These are phyloP conservation scores for Yarrowia sp. DNA, from an alignment of 805 yeast species.

Conservation along the genomic window DNA sequence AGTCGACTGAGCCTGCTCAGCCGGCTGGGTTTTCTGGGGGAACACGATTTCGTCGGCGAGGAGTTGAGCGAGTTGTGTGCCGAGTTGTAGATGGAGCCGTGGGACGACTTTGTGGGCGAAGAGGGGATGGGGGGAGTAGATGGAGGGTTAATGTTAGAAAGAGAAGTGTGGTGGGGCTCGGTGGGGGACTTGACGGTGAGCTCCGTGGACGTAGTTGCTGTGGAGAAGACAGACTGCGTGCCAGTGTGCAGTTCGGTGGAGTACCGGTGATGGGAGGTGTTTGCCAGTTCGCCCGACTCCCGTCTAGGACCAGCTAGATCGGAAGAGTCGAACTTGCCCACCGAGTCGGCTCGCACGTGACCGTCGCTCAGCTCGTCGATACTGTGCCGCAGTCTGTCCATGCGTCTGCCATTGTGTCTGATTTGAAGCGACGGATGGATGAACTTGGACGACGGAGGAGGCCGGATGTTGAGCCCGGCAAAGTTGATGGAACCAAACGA, in stretches of 20 bases:
- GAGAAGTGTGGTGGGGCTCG: neutral
- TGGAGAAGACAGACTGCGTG: conserved; percentile 17
- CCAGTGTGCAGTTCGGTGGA: conserved; percentile 12
- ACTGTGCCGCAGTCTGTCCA: conserved; percentile 31
- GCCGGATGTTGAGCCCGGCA: conserved; percentile 13
- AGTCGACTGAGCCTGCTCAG: conserved; percentile 32
- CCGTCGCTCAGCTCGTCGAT: conserved; percentile 25
- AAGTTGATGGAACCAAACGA: conserved; percentile 34
- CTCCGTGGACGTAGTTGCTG: conserved; percentile 13
- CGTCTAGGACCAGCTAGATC: conserved; percentile 11
- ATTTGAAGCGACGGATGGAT: conserved; percentile 31
- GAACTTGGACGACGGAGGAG: conserved; percentile 22
- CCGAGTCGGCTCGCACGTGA: neutral
- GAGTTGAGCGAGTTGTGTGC: conserved; percentile 22
- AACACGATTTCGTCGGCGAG: conserved; percentile 19
- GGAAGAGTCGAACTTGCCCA: conserved; percentile 8
- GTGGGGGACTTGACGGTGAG: conserved; percentile 14
- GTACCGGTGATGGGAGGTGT: neutral
- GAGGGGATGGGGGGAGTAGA: neutral
- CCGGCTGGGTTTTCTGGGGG: conserved; percentile 19
- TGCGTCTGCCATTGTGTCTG: conserved; percentile 18
- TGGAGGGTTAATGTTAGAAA: neutral
- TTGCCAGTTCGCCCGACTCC: neutral
- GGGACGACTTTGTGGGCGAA: conserved; percentile 17
- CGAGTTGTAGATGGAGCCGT: conserved; percentile 26